These are phyloP conservation scores for Colletotrichum spinosum DNA, from an alignment of 2,329 filamentous ascomycete species.

Conservation along the genomic window DNA sequence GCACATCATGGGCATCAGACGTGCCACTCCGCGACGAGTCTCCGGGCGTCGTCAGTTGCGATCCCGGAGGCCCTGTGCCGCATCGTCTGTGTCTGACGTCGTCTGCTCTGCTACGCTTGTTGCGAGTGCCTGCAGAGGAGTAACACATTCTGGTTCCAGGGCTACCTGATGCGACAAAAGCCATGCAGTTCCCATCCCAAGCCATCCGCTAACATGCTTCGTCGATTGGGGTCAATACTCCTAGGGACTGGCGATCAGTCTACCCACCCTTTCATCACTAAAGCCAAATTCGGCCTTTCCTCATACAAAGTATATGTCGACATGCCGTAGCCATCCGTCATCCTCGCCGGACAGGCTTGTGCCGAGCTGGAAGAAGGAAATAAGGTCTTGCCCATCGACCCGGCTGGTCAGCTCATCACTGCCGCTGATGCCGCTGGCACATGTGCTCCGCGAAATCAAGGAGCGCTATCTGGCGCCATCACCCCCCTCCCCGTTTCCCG, in stretches of 20 bases:
- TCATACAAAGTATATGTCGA: background rate
- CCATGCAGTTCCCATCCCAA: background rate
- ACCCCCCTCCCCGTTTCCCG: slow-evolving; percentile 22
- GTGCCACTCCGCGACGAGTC: background rate
- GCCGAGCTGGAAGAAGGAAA: slow-evolving; percentile 3
- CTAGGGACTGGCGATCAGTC: slow-evolving; percentile 5
- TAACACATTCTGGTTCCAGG: too few species aligned
- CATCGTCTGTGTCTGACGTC: background rate
- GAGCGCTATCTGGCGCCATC: slow-evolving; percentile 25
- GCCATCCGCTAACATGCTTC: slow-evolving; percentile 13
- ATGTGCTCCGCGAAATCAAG: slow-evolving; percentile 12
- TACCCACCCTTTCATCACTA: slow-evolving; percentile 16
- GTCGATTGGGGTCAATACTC: slow-evolving; percentile 9
- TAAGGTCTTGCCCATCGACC: background rate
- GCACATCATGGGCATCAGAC: background rate
- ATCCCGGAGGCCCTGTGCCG: slow-evolving; percentile 3
- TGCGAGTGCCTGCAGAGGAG: background rate
- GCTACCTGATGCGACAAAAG: background rate
- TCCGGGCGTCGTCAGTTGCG: slow-evolving; percentile 10
- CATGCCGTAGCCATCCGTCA: background rate
- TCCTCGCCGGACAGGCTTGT: background rate
- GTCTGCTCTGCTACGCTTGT: slow-evolving; percentile 4
- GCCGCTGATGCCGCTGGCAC: slow-evolving; percentile 12
- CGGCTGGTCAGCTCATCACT: slow-evolving; percentile 9
- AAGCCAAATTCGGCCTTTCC: slow-evolving; percentile 6